phyloP scores from a whole-genome alignment of 306 rosid species.

The Prunus mira region DNA sequence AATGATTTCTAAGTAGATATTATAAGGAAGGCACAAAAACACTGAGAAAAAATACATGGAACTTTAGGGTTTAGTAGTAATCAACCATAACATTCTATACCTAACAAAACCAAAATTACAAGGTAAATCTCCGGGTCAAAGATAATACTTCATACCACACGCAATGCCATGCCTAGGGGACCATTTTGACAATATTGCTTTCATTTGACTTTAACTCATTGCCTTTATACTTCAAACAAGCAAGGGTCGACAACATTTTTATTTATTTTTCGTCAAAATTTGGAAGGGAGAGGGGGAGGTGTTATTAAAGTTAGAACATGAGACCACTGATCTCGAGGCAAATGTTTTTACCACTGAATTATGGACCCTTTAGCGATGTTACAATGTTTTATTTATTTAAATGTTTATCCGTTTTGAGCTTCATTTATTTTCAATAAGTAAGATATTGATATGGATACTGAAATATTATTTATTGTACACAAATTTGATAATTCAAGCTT shows the following conservation, averaged over 20 bases:
- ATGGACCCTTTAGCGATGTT: too few species aligned
- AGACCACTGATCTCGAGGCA: too few species aligned
- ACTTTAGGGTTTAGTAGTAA: background rate
- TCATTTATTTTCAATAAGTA: too few species aligned
- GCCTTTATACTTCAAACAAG: background rate
- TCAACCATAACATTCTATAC: background rate
- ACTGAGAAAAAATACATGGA: background rate
- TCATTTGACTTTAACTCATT: background rate
- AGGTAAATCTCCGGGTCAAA: background rate
- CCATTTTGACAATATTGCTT: background rate
- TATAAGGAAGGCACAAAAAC: background rate
- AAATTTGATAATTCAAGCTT: too few species aligned
- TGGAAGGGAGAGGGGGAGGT: too few species aligned
- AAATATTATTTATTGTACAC: too few species aligned
- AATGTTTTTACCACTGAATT: too few species aligned
- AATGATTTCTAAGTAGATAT: background rate
- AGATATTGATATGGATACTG: too few species aligned
- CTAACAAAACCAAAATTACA: background rate
- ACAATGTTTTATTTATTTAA: too few species aligned
- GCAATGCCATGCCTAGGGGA: background rate
- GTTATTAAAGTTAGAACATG: too few species aligned
- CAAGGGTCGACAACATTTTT: background rate
- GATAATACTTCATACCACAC: background rate
- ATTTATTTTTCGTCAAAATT: too few species aligned
- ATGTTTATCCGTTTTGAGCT: accelerated